Conservation (phyloP, 208 protist genomes). For the Trypanosoma avium region DNA sequence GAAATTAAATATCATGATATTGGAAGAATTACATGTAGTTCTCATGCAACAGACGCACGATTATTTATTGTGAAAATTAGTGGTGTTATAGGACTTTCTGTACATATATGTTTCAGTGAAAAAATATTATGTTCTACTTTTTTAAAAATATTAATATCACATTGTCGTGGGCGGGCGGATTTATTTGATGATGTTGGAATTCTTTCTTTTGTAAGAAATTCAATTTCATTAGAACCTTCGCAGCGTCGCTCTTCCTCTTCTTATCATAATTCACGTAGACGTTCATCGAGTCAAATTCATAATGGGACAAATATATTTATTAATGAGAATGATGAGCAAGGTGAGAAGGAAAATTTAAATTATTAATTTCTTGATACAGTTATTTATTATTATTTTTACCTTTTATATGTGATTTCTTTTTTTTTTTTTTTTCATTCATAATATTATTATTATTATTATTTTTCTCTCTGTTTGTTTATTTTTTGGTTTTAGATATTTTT, state of each 20-base stretch:
- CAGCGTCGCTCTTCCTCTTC: background rate
- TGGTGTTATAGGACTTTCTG: slow-evolving; percentile 3
- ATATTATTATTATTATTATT: background rate
- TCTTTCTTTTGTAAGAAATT: background rate
- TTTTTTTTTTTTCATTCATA: slow-evolving; percentile 12
- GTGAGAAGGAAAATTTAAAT: background rate
- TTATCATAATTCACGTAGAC: background rate
- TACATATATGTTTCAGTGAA: slow-evolving; percentile 15
- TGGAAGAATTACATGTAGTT: background rate
- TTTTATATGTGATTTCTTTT: background rate
- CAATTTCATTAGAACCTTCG: background rate
- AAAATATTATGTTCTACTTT: slow-evolving; percentile 7
- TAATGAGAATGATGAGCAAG: background rate
- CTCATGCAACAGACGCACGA: background rate
- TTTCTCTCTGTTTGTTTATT: background rate
- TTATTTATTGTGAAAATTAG: slow-evolving; percentile 3
- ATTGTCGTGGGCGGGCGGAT: background rate
- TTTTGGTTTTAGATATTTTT: no score
- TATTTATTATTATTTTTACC: slow-evolving; percentile 5
- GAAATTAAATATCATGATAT: slow-evolving; percentile 19
- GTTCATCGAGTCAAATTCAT: background rate
- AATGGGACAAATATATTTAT: background rate
- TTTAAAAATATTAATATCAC: slow-evolving; percentile 12
- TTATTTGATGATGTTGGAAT: slow-evolving; percentile 10
- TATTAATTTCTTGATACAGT: background rate